Percentiles rank a stretch among this genome's conserved stretches.
Evolutionary conservation across 192 early-diverging fungal species (phyloP).

Genomic region (Coemansia sp.): DNA sequence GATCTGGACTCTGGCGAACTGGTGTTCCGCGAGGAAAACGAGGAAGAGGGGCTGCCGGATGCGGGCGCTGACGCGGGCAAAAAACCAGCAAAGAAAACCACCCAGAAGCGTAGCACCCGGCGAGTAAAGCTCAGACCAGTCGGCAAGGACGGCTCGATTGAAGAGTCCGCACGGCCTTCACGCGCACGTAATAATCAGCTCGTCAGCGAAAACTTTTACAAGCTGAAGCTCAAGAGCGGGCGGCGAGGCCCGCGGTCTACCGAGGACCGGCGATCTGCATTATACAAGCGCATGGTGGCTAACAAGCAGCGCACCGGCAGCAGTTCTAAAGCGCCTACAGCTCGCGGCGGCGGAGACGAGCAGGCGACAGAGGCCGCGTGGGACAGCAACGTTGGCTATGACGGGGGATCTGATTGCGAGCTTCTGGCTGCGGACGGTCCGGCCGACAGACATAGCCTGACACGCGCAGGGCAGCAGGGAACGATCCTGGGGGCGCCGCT

Average conservation of each 20-base stretch:
- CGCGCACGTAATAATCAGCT: conserved; percentile 15
- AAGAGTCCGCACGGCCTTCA: not conserved
- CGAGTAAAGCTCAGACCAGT: conserved; percentile 47
- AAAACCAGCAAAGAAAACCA: conserved; percentile 35
- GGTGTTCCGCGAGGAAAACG: conserved; percentile 22
- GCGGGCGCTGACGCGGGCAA: not conserved
- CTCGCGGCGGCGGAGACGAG: not conserved
- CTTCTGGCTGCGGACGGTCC: not conserved
- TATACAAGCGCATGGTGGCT: conserved; percentile 44
- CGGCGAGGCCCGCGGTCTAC: conserved; percentile 30
- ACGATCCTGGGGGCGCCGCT: conserved; percentile 2
- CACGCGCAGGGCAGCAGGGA: not conserved
- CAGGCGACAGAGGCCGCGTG: not conserved
- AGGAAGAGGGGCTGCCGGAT: not conserved
- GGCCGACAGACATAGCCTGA: not conserved
- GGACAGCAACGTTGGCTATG: not conserved
- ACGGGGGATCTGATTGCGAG: not conserved
- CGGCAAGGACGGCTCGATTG: conserved; percentile 13
- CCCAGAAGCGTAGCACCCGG: conserved; percentile 51
- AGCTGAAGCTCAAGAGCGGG: conserved; percentile 27
- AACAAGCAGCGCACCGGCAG: not conserved
- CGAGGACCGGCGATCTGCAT: conserved; percentile 38
- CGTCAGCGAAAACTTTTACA: conserved; percentile 53
- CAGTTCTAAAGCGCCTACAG: not conserved
- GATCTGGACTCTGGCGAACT: conserved; percentile 23